phyloP scores from a whole-genome alignment of 1,139 yeast species.

The Entelexis paramagnoliae region DNA sequence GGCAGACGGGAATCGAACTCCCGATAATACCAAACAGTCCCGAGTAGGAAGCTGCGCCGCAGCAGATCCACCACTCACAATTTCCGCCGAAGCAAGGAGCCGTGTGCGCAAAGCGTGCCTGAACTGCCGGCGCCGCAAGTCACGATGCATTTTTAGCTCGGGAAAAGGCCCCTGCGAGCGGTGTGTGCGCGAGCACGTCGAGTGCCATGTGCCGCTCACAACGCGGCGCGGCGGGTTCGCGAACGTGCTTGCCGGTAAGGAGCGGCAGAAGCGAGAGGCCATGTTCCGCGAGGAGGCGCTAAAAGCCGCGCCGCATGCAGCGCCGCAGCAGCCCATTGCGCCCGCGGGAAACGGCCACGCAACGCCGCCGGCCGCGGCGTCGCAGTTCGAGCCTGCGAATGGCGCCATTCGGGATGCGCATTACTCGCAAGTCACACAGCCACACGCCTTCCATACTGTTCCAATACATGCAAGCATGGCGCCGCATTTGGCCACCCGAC shows the following conservation, averaged over 20 bases:
- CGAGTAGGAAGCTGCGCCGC: not conserved
- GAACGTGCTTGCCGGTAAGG: slow-evolving; percentile 39
- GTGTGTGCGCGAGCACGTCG: slow-evolving; percentile 68
- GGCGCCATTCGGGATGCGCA: too few relatives aligned
- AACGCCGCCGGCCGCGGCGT: too few relatives aligned
- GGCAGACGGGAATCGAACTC: not conserved
- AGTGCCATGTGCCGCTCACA: slow-evolving; percentile 61
- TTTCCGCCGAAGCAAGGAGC: slow-evolving; percentile 20
- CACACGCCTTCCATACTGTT: too few relatives aligned
- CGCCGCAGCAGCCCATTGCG: too few relatives aligned
- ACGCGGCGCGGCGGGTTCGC: slow-evolving; percentile 48
- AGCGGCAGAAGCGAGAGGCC: slow-evolving; percentile 10
- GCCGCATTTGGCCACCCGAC: too few relatives aligned
- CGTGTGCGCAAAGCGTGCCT: slow-evolving; percentile 76
- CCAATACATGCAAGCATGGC: too few relatives aligned
- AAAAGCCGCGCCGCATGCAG: not conserved
- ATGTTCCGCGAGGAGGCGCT: not conserved
- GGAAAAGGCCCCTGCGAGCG: slow-evolving; percentile 78
- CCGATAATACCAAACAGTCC: not conserved
- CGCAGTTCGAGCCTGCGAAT: too few relatives aligned
- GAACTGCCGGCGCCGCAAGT: slow-evolving; percentile 72
- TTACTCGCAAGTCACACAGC: too few relatives aligned
- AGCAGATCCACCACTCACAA: not conserved
- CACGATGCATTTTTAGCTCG: slow-evolving; percentile 74
- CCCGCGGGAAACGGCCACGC: too few relatives aligned